Conservation (phyloP, 2,329 filamentous ascomycete species). For the Alternaria ethzedia region DNA sequence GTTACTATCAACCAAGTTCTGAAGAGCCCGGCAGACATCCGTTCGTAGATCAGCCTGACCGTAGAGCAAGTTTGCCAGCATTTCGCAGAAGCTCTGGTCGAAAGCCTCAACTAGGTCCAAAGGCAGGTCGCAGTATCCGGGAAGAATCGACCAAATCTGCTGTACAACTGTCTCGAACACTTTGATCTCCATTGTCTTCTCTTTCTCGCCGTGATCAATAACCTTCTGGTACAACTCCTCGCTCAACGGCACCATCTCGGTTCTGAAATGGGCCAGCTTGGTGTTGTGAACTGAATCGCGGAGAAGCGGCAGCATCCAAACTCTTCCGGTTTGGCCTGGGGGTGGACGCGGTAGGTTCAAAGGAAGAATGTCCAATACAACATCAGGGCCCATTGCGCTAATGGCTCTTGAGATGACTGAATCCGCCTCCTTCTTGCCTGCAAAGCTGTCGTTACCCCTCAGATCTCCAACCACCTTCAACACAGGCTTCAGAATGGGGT, state of each 20-base stretch:
- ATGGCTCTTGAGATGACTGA: slow-evolving; percentile 87
- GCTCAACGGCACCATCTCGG: slow-evolving; percentile 86
- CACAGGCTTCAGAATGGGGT: slow-evolving; percentile 77
- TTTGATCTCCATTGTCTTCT: slow-evolving; percentile 96
- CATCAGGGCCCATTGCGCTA: slow-evolving; percentile 86
- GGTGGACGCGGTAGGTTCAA: slow-evolving; percentile 82
- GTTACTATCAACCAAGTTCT: slow-evolving; percentile 89
- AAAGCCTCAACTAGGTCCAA: slow-evolving; percentile 75
- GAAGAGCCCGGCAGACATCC: slow-evolving; percentile 85
- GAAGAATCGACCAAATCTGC: slow-evolving; percentile 92
- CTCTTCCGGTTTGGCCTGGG: slow-evolving; percentile 80
- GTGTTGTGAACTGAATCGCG: slow-evolving; percentile 91
- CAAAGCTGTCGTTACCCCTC: slow-evolving; percentile 84
- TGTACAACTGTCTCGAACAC: slow-evolving; percentile 96
- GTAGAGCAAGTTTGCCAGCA: slow-evolving; percentile 90
- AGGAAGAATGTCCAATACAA: slow-evolving; percentile 81
- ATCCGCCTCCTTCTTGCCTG: slow-evolving; percentile 94
- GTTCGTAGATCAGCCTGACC: slow-evolving; percentile 86
- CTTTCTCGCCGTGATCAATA: slow-evolving; percentile 77
- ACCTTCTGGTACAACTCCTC: slow-evolving; percentile 89
- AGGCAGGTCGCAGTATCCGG: slow-evolving; percentile 93
- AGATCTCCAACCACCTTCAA: slow-evolving; percentile 84
- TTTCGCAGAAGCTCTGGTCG: slow-evolving; percentile 86
- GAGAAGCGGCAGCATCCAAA: slow-evolving; percentile 92
- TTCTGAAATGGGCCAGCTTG: slow-evolving; percentile 80